A percentile compares a stretch with the other conserved stretches of the same genome.
These are phyloP conservation scores for Colletotrichum lupini DNA, from an alignment of 2,329 filamentous ascomycete species.

Conservation along the genomic window DNA sequence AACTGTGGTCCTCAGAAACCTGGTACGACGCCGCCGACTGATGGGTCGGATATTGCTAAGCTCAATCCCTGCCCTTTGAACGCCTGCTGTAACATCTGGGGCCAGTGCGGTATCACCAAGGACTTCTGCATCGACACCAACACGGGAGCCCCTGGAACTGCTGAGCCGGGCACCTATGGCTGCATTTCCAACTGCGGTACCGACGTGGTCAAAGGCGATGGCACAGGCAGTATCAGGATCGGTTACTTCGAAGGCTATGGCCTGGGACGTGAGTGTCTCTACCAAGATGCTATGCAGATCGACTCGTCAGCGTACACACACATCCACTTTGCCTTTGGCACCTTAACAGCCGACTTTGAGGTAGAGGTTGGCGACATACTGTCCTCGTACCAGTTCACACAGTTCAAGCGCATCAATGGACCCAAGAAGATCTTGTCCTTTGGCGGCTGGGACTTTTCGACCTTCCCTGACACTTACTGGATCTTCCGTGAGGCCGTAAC, in stretches of 20 bases:
- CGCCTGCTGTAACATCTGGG: slow-evolving; percentile 49
- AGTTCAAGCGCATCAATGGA: slow-evolving; percentile 40
- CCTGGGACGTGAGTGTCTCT: neutral
- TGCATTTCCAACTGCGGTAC: slow-evolving; percentile 54
- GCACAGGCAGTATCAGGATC: neutral
- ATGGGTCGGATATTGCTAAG: slow-evolving; percentile 45
- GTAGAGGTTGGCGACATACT: neutral
- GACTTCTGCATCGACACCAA: slow-evolving; percentile 21
- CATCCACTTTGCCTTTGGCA: slow-evolving; percentile 50
- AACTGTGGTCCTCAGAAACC: slow-evolving; percentile 56
- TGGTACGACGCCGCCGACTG: slow-evolving; percentile 47
- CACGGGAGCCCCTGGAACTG: slow-evolving; percentile 6
- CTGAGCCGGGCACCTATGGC: slow-evolving; percentile 40
- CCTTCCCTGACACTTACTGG: slow-evolving; percentile 46
- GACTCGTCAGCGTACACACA: slow-evolving; percentile 41
- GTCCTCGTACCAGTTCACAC: slow-evolving; percentile 39
- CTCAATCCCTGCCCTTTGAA: slow-evolving; percentile 60
- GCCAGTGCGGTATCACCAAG: slow-evolving; percentile 16
- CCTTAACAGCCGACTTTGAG: neutral
- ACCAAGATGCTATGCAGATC: slow-evolving; percentile 29
- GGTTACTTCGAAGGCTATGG: neutral
- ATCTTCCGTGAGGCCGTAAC: slow-evolving; percentile 51
- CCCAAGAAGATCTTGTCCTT: slow-evolving; percentile 53
- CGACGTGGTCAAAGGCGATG: slow-evolving; percentile 41
- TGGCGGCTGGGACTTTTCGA: slow-evolving; percentile 55